Evolutionary conservation across 1,139 yeast species (phyloP).

Genomic region (Tardiomyces digboiensis): DNA sequence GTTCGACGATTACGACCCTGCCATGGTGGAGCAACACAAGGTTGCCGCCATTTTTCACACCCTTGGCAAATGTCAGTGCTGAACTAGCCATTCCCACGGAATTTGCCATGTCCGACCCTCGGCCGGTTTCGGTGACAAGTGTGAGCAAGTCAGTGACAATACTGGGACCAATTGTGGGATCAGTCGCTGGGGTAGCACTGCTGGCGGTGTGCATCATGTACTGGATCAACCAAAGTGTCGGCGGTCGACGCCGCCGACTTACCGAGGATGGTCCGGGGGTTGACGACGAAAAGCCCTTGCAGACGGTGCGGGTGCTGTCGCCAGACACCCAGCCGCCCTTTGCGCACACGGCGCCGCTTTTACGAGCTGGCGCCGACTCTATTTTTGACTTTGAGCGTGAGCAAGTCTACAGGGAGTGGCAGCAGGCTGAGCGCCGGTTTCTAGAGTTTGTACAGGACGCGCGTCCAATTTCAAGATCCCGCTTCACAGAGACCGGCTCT

Average conservation of each 20-base stretch:
- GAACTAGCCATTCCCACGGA: neutral
- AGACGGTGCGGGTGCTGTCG: neutral
- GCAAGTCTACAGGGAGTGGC: neutral
- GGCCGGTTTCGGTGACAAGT: neutral
- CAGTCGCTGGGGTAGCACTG: neutral
- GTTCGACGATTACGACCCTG: neutral
- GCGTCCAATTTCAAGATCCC: neutral
- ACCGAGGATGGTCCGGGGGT: neutral
- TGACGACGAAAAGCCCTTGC: neutral
- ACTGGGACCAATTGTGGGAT: neutral
- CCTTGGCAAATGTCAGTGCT: neutral
- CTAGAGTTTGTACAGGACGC: neutral
- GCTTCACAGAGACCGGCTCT: neutral
- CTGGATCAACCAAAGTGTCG: neutral
- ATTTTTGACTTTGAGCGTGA: neutral
- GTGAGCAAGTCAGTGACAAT: neutral
- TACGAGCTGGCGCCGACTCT: neutral
- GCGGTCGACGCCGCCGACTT: neutral
- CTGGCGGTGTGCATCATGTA: neutral
- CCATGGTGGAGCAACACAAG: neutral
- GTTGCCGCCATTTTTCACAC: neutral
- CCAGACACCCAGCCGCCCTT: neutral
- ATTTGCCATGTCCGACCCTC: neutral
- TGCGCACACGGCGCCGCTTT: neutral
- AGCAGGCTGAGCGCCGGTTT: neutral